Percentiles rank a stretch among this genome's conserved stretches.
These are phyloP conservation scores for Kentomonas sorsogonicus DNA, from an alignment of 208 protist species.

Conservation along the genomic window DNA sequence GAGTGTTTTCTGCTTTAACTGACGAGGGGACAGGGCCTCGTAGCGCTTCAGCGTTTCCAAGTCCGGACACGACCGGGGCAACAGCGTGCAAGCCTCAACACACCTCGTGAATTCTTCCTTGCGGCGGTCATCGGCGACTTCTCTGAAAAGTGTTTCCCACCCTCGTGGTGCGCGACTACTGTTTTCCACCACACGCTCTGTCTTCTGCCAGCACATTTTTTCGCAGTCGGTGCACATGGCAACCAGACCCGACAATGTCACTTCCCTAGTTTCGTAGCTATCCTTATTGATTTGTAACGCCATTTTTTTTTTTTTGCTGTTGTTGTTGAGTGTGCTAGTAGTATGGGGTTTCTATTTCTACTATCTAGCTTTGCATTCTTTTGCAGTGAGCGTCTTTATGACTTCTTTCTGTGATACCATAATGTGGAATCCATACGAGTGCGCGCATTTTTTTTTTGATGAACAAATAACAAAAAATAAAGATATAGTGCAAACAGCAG, in stretches of 20 bases:
- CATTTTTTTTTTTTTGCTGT: conserved; percentile 6
- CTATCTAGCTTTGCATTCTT: no score
- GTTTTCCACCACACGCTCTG: conserved; percentile 39
- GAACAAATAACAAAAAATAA: neutral
- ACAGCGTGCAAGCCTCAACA: conserved; percentile 21
- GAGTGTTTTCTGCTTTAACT: neutral
- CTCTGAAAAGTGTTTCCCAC: conserved; percentile 34
- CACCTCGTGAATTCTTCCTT: conserved; percentile 32
- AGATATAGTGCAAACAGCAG: neutral
- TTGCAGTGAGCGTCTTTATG: no score
- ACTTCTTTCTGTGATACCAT: no score
- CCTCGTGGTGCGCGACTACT: conserved; percentile 39
- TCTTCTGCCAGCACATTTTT: conserved; percentile 26
- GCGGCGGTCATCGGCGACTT: conserved; percentile 30
- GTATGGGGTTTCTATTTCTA: no score
- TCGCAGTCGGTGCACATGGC: no score
- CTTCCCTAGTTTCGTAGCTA: neutral
- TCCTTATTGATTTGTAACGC: neutral
- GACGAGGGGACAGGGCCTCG: conserved; percentile 11
- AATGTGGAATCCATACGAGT: no score
- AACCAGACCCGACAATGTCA: no score
- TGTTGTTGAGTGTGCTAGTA: conserved; percentile 1
- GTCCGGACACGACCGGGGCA: conserved; percentile 26
- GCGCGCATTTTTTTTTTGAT: neutral
- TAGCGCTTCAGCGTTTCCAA: conserved; percentile 18